Percentiles rank a stretch among this genome's conserved stretches.
Evolutionary conservation across 495 filamentous ascomycete genomes (phyloP).

Genomic region (Aspergillus ellipticus): DNA sequence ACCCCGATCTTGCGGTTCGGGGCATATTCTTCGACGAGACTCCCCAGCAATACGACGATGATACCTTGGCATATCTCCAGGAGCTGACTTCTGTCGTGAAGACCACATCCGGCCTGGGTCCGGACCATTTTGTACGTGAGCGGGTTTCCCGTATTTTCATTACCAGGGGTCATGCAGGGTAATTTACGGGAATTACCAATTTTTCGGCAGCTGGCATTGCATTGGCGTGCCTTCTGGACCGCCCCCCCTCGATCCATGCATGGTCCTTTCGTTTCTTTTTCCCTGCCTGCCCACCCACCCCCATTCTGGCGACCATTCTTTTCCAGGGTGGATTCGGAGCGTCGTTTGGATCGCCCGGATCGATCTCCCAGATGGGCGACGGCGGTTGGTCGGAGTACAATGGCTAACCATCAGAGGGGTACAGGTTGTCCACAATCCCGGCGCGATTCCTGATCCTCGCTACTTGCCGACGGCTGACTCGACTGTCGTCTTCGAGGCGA

Average conservation of each 20-base stretch:
- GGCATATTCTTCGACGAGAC: conserved; percentile 50
- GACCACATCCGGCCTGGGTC: conserved; percentile 30
- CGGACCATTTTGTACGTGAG: conserved; percentile 37
- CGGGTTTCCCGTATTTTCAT: conserved; percentile 11
- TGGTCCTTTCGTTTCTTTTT: not conserved
- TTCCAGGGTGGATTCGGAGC: not conserved
- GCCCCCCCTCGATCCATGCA: not conserved
- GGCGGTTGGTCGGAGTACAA: not conserved
- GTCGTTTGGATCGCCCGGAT: conserved; percentile 1
- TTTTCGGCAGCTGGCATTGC: conserved; percentile 3
- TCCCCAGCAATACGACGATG: conserved; percentile 37
- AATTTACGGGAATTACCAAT: conserved; percentile 7
- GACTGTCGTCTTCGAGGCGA: conserved; percentile 46
- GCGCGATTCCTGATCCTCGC: conserved; percentile 41
- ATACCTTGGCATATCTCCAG: conserved; percentile 34
- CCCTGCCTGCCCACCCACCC: not conserved
- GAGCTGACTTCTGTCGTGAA: conserved; percentile 35
- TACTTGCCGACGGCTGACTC: conserved; percentile 40
- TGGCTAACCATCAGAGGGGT: not conserved
- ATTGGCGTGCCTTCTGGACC: too few relatives aligned
- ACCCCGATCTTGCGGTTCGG: conserved; percentile 34
- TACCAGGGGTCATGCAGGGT: not conserved
- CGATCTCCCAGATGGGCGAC: conserved; percentile 6
- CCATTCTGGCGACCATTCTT: not conserved
- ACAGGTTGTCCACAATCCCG: conserved; percentile 50